Percentiles rank a stretch among this genome's conserved stretches.
Conservation (phyloP, 2,329 filamentous ascomycete genomes). For the Boeremia exigua region DNA sequence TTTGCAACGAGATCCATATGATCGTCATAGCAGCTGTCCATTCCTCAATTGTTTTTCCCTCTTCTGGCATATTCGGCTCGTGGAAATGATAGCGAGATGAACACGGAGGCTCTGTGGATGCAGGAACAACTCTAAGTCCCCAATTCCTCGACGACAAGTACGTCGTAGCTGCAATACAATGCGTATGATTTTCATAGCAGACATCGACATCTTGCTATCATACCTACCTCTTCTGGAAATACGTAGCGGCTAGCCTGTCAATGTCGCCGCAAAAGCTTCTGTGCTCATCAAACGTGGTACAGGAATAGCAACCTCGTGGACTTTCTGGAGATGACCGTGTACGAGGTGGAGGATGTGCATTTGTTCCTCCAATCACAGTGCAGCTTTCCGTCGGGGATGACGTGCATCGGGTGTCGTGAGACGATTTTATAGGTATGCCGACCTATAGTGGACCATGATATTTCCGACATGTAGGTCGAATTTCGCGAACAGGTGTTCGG, state of each 20-base stretch:
- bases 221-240: conserved; percentile 13
- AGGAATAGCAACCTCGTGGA: conserved; percentile 15
- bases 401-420: conserved; percentile 19
- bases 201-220: conserved; percentile 1
- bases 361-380: conserved; percentile 15
- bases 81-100: conserved; percentile 5
- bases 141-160: not conserved
- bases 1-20: conserved; percentile 6
- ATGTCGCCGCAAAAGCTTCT: conserved; percentile 11
- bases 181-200: conserved; percentile 14
- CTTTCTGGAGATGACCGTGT: conserved; percentile 11
- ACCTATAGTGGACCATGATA: conserved; percentile 14
- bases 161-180: conserved; percentile 12
- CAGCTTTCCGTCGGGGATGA: conserved; percentile 2
- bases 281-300: conserved; percentile 12
- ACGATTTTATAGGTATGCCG: conserved; percentile 17
- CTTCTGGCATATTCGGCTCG: conserved; percentile 8
- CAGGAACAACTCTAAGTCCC: conserved; percentile 1
- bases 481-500: conserved; percentile 14
- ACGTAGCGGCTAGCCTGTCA: conserved; percentile 4
- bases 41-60: not conserved
- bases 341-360: conserved; percentile 6
- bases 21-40: conserved; percentile 15
- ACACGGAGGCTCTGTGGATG: conserved; percentile 11
- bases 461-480: conserved; percentile 6